Evolutionary conservation across 768 basidiomycete species (phyloP), one percentile per base, ranked within the genome.

Genomic region (Leccinellum luteum): DNA sequence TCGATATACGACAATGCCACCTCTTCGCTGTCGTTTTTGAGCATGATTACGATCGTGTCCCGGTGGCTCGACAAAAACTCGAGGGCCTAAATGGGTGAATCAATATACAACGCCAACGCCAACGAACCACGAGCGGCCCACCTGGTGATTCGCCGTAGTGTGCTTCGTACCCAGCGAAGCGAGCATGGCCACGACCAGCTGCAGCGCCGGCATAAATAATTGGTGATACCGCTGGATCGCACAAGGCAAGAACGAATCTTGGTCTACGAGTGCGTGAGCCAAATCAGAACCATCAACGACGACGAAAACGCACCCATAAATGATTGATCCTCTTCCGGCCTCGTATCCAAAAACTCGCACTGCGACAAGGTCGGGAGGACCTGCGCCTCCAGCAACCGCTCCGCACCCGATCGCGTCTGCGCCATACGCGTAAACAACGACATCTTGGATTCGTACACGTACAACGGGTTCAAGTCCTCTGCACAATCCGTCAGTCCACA

Each of bases 391-490:
- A 97, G 71, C 23, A 98, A 74, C 45, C 86, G 82, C 66, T 97
- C 94, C 2, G 94, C 93, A 2, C 95, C 96, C 57, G 80, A 75
- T 47, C 89, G 80, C 3, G 86, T 90, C 68, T 94, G 89, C 0
- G 92, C 85, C 75, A 97, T 84, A 30, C 92, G 83, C 27, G 89
- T 82, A 57, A 98, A 85, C 60, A 97, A 75, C 4, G 94, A 91
- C 84, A 96, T 87, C 73, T 96, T 96, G 14, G 94, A 85, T 69
- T 98, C 96, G 64, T 94, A 98, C 14, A 98, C 90, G 73, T 97
- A 98, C 41, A 95, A 77, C 0, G 92, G 80, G 65, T 96, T 95
- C 30, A 98, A 74, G 57, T 94, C 91, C 61, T 92, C 96, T 96
- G 62, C 1, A 1, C 47, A 8, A 44, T 1, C 48, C 5, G 12